phyloP scores from a whole-genome alignment of 2,329 filamentous ascomycete genomes.

The Hypoxylon rubiginosum region DNA sequence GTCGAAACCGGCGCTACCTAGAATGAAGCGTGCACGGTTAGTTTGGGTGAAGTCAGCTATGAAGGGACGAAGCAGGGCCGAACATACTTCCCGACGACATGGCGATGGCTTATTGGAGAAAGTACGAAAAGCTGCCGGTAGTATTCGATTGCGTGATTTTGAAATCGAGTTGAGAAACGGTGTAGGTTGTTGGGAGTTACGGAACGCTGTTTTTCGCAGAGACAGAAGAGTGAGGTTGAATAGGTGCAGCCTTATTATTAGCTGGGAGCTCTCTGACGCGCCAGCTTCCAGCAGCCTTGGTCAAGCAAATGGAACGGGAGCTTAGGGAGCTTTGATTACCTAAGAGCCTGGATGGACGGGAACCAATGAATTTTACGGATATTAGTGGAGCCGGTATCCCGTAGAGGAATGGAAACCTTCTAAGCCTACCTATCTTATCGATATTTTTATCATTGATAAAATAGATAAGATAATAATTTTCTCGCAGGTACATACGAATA shows the following conservation, averaged over 20 bases:
- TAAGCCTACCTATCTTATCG: slow-evolving; percentile 6
- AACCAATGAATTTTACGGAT: slow-evolving; percentile 20
- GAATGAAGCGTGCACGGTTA: slow-evolving; percentile 47
- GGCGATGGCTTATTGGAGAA: slow-evolving; percentile 50
- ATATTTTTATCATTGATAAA: slow-evolving; percentile 17
- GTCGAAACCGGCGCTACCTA: slow-evolving; percentile 91
- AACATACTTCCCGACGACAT: slow-evolving; percentile 67
- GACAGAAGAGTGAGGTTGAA: slow-evolving; percentile 29
- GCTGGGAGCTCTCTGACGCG: slow-evolving; percentile 42
- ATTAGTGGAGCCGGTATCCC: slow-evolving; percentile 30
- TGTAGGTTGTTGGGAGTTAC: slow-evolving; percentile 4
- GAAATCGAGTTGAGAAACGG: slow-evolving; percentile 6
- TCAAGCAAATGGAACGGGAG: background rate
- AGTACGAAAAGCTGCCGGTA: slow-evolving; percentile 19
- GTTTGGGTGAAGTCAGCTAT: slow-evolving; percentile 38
- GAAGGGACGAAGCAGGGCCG: slow-evolving; percentile 25
- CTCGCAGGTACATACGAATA: slow-evolving; percentile 1
- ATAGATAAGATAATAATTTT: slow-evolving; percentile 25
- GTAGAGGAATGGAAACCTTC: background rate
- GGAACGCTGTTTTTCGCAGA: slow-evolving; percentile 6
- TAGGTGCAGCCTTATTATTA: slow-evolving; percentile 29
- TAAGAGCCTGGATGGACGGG: slow-evolving; percentile 12
- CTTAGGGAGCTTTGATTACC: slow-evolving; percentile 11
- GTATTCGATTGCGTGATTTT: slow-evolving; percentile 12
- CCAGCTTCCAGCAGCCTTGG: slow-evolving; percentile 40